phyloP scores from a whole-genome alignment of 225 moss, liverwort and hornwort species.

The Pleurozium schreberi region DNA sequence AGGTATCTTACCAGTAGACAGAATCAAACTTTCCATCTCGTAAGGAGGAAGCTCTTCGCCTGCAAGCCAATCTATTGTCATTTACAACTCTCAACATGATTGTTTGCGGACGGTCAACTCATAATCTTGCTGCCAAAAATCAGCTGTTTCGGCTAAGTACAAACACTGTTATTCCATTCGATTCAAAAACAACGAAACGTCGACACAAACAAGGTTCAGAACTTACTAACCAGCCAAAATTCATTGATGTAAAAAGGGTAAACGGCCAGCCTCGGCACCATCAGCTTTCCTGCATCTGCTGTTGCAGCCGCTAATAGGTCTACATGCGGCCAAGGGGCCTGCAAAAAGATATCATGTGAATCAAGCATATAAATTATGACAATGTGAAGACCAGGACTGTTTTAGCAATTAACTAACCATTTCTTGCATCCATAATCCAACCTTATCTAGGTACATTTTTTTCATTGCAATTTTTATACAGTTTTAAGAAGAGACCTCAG shows the following conservation, averaged over 20 bases:
- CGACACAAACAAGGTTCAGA: not conserved
- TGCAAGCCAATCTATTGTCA: constrained; percentile 15
- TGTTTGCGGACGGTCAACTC: not conserved
- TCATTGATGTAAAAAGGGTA: constrained; percentile 53
- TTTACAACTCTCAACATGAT: not conserved
- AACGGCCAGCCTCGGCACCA: constrained; percentile 73
- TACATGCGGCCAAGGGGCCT: constrained; percentile 94
- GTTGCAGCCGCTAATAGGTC: constrained; percentile 71
- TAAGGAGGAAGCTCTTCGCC: constrained; percentile 77
- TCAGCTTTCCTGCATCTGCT: constrained; percentile 57
- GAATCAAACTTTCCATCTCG: constrained; percentile 71
- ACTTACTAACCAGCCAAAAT: constrained; percentile 62
- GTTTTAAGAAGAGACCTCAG: constrained; percentile 43
- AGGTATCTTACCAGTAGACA: constrained; percentile 54
- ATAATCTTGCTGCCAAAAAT: not conserved
- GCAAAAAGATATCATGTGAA: constrained; percentile 8
- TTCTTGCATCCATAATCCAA: not conserved
- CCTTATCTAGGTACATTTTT: not conserved
- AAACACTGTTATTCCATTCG: not conserved
- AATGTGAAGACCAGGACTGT: not conserved
- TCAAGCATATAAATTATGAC: not conserved
- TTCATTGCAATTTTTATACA: not conserved
- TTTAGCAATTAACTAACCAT: not conserved
- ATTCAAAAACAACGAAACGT: not conserved
- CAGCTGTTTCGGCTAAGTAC: not conserved